Conservation (phyloP, 371 early-diverging fungal genomes). For the Mucor ambiguus region DNA sequence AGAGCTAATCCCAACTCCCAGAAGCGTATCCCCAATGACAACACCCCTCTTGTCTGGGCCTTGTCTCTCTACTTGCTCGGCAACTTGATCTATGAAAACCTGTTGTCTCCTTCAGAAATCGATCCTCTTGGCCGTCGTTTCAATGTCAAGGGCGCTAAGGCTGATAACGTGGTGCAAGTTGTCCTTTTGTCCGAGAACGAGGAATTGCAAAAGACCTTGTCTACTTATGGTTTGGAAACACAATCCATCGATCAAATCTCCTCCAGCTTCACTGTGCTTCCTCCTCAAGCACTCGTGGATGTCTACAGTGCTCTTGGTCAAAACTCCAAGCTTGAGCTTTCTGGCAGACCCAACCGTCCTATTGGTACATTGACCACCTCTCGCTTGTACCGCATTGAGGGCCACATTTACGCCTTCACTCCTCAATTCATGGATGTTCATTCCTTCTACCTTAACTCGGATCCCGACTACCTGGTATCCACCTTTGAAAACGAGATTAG, state of each 20-base stretch:
- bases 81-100: constrained; percentile 74
- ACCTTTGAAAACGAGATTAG: constrained; percentile 79
- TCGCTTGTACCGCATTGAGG: constrained; percentile 82
- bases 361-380: constrained; percentile 81
- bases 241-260: constrained; percentile 71
- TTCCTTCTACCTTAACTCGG: constrained; percentile 84
- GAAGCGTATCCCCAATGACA: constrained; percentile 83
- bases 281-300: constrained; percentile 81
- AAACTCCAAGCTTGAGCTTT: constrained; percentile 77
- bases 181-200: constrained; percentile 79
- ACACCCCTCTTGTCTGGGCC: constrained; percentile 91
- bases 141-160: constrained; percentile 45
- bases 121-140: constrained; percentile 87
- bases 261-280: constrained; percentile 71
- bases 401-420: constrained; percentile 82
- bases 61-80: constrained; percentile 84
- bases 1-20: constrained; percentile 74
- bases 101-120: constrained; percentile 78
- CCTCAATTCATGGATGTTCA: constrained; percentile 90
- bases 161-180: constrained; percentile 76
- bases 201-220: constrained; percentile 68
- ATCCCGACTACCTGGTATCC: constrained; percentile 80
- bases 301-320: constrained; percentile 76
- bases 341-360: constrained; percentile 75
- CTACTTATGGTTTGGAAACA: constrained; percentile 81